phyloP scores from a whole-genome alignment of 371 early-diverging fungal genomes.

The Mortierella sp. region DNA sequence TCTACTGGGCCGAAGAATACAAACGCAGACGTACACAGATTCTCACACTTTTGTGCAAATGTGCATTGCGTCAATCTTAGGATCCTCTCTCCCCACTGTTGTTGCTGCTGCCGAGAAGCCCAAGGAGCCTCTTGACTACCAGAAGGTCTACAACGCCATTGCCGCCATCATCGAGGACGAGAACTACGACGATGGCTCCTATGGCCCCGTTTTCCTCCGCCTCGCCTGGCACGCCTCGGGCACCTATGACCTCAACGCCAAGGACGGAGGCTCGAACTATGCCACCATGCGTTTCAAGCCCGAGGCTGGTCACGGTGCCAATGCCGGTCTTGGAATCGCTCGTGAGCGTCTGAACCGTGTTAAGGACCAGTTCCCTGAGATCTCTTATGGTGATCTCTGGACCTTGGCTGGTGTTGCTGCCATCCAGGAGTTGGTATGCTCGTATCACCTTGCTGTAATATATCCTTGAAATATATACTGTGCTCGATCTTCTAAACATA shows the following conservation, averaged over 20 bases:
- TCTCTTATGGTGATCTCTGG: slow-evolving; percentile 95
- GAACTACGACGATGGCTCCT: slow-evolving; percentile 93
- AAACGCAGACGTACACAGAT: no score
- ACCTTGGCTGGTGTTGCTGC: slow-evolving; percentile 92
- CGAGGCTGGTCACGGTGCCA: slow-evolving; percentile 86
- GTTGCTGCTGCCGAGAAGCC: slow-evolving; percentile 44
- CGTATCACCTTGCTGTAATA: not conserved
- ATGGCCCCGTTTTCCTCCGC: slow-evolving; percentile 90
- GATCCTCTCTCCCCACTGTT: slow-evolving; percentile 51
- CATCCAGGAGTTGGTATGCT: slow-evolving; percentile 83
- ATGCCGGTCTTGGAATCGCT: slow-evolving; percentile 87
- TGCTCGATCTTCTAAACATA: slow-evolving; percentile 1
- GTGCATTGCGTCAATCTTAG: slow-evolving; percentile 12
- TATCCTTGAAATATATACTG: not conserved
- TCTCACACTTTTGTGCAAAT: not conserved
- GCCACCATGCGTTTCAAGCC: slow-evolving; percentile 90
- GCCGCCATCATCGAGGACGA: slow-evolving; percentile 82
- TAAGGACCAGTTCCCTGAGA: slow-evolving; percentile 85
- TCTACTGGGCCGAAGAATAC: no score
- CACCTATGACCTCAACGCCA: slow-evolving; percentile 83
- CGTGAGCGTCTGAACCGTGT: slow-evolving; percentile 85
- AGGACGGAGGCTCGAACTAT: slow-evolving; percentile 92
- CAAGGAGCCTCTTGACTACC: slow-evolving; percentile 66
- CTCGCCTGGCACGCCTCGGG: slow-evolving; percentile 96
- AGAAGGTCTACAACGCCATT: slow-evolving; percentile 82